A percentile compares a stretch with the other conserved stretches of the same genome.
Conservation (phyloP, 208 protist species). For the Leishmania major region DNA sequence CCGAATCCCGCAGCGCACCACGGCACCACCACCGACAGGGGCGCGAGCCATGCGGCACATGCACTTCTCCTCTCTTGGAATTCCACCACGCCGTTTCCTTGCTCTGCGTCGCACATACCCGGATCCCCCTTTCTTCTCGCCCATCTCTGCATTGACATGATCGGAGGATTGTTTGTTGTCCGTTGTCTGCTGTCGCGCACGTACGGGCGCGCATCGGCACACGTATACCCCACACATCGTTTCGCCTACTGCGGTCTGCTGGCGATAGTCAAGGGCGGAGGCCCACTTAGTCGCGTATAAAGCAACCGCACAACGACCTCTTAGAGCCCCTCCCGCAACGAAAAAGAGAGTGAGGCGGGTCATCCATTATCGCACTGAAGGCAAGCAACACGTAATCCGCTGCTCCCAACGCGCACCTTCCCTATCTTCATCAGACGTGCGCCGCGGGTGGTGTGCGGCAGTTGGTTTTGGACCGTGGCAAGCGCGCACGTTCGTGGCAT, state of each 20-base stretch:
- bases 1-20: not conserved
- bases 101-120: not conserved
- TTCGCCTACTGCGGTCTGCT: not conserved
- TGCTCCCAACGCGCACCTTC: not conserved
- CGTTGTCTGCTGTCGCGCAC: not conserved
- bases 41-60: not conserved
- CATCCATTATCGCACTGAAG: not conserved
- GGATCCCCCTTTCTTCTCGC: not conserved
- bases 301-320: not conserved
- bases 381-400: not conserved
- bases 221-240: not conserved
- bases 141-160: not conserved
- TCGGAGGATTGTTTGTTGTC: not conserved
- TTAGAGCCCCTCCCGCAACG: not conserved
- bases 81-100: not conserved
- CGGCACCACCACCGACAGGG: not conserved
- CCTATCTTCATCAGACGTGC: not conserved
- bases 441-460: not conserved
- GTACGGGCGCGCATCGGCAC: not conserved
- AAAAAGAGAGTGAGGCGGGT: not conserved
- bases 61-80: constrained; percentile 9
- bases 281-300: not conserved
- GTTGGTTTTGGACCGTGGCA: not conserved
- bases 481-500: not conserved
- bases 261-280: not conserved